Percentiles rank a stretch among this genome's conserved stretches.
These are phyloP conservation scores for Stephania cephalantha DNA, from an alignment of 164 flowering plant species.

Conservation along the genomic window DNA sequence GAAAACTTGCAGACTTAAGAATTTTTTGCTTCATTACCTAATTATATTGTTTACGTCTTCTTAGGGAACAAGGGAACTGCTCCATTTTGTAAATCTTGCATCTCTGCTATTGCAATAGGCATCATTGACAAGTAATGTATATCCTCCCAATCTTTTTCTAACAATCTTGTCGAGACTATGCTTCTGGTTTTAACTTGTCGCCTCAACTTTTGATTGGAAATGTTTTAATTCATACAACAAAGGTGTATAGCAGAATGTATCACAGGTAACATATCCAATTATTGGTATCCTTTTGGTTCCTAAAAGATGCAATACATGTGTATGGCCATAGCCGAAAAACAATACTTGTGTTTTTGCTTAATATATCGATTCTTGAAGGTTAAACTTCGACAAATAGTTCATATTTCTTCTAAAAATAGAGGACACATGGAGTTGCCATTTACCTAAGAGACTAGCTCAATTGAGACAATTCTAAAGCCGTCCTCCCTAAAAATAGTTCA, in stretches of 20 bases:
- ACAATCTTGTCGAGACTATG: neutral
- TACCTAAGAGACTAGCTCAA: too few species aligned
- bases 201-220: neutral
- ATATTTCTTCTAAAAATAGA: too few species aligned
- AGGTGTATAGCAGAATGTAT: neutral
- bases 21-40: constrained; percentile 4
- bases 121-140: constrained; percentile 5
- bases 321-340: too few species aligned
- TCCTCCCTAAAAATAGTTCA: too few species aligned
- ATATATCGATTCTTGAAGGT: too few species aligned
- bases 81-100: constrained; percentile 33
- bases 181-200: neutral
- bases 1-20: neutral
- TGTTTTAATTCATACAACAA: neutral
- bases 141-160: neutral
- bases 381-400: too few species aligned
- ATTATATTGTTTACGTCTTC: neutral
- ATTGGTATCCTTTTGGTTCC: neutral
- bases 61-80: constrained; percentile 48
- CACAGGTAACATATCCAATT: neutral
- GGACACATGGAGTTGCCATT: too few species aligned
- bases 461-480: neutral
- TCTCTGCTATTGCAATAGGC: neutral
- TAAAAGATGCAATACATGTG: neutral
- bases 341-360: too few species aligned